Base-by-base conservation (phyloP, 2,329 filamentous ascomycete species). In the Claviceps arundinis region DNA sequence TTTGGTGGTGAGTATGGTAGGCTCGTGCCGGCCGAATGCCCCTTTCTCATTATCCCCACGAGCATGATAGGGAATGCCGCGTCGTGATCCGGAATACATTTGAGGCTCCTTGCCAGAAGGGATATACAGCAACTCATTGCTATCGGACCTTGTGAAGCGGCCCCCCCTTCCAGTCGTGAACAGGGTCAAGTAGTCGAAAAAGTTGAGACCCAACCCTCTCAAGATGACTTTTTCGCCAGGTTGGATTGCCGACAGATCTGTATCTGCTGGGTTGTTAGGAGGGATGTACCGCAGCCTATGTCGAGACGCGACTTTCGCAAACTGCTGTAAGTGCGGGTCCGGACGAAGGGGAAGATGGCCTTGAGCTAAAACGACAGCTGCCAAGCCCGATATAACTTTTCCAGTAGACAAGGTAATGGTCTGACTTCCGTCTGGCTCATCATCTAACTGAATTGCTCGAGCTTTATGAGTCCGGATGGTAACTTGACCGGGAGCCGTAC, bases 31-130 rank as follows among this genome's bases (percentile, higher is more conserved):
- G 6, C 52, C 52, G 9, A 50, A 53, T 3, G 44, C 43, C 7
- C 52, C 52, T 26, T 53, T 51, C 26, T 37, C 52, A 24, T 53
- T 53, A 17, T 53, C 52, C 7, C 52, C 52, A 5, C 52, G 52
- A 8, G 52, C 48, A n/a, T 53, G 52, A 14, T 53, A 51, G 7
- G 52, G 52, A 19, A 53, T 53, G 4, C 52, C 52, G 8, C 52
- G 52, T n/a, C 52, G 52, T 17, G 52, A 53, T 24, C 52, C 52
- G 9, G 48, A 48, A 41, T 44, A 53, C 26, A 53, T 37, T 26
- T 41, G 52, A 24, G 52, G 52, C 44, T 53, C 52, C 11, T 38
- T 37, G 13, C 52, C 52, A 9, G 52, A 53, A 24, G 52, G 26
- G 5, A 47, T 45, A 40, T 50, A 50, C 2, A 43, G 5, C 9